Percentiles rank a stretch among this genome's conserved stretches.
Conservation (phyloP, 2,329 filamentous ascomycete species). For the Volutella citrinella region DNA sequence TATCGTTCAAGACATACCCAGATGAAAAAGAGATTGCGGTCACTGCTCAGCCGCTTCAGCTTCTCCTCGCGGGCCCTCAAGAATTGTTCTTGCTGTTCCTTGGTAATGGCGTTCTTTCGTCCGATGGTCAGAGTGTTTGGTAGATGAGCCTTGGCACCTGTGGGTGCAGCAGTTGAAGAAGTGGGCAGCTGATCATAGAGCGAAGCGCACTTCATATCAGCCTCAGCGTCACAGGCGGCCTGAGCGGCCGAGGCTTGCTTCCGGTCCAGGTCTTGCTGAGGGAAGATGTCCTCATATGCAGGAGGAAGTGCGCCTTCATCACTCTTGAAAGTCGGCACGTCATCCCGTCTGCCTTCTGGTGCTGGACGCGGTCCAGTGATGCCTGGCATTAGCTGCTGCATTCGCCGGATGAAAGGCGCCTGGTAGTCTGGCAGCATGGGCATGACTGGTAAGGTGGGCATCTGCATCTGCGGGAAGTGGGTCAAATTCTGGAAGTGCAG, state of each 20-base stretch:
- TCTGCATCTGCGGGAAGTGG: conserved; percentile 58
- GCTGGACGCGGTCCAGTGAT: conserved; percentile 51
- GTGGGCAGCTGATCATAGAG: conserved; percentile 45
- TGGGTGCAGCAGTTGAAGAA: conserved; percentile 30
- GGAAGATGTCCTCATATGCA: conserved; percentile 77
- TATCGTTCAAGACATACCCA: conserved; percentile 61
- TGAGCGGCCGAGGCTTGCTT: conserved; percentile 58
- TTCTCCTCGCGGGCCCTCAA: conserved; percentile 59
- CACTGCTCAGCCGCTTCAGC: conserved; percentile 60
- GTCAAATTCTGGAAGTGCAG: conserved; percentile 60
- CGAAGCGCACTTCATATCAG: conserved; percentile 54
- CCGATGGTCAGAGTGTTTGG: conserved; percentile 55
- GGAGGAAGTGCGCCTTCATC: conserved; percentile 59
- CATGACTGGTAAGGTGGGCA: conserved; percentile 54
- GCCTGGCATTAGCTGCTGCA: conserved; percentile 70
- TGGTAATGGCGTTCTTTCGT: conserved; percentile 60
- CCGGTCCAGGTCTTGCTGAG: conserved; percentile 48
- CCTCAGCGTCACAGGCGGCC: conserved; percentile 56
- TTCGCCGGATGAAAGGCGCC: conserved; percentile 66
- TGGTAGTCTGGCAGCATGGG: conserved; percentile 70
- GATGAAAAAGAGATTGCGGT: conserved; percentile 65
- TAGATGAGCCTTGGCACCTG: conserved; percentile 39
- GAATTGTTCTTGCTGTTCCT: conserved; percentile 63
- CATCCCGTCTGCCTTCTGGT: conserved; percentile 60
- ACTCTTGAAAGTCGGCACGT: conserved; percentile 55